phyloP scores from a whole-genome alignment of 2,329 filamentous ascomycete genomes.

The Trichoderma sp. region DNA sequence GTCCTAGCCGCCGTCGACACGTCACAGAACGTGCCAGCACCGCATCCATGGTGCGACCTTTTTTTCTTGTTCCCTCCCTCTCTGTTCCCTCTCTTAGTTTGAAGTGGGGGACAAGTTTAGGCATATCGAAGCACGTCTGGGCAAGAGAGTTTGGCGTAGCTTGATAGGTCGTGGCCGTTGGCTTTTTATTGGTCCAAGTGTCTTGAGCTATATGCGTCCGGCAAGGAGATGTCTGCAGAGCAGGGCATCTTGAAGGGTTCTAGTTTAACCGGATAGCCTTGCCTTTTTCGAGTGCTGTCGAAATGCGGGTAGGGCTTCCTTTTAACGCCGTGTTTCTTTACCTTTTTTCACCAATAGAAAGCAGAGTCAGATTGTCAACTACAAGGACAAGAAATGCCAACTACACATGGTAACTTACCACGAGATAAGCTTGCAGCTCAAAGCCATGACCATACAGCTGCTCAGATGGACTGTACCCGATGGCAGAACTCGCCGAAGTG shows the following conservation, averaged over 20 bases:
- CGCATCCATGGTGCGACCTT: background rate
- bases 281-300: background rate
- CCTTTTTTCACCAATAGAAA: background rate
- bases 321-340: background rate
- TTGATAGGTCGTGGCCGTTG: background rate
- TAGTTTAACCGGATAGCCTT: constrained; percentile 12
- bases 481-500: background rate
- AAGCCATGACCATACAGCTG: background rate
- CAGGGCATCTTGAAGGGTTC: background rate
- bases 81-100: background rate
- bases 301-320: background rate
- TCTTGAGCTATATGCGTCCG: constrained; percentile 1
- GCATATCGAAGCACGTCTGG: background rate
- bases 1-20: constrained; percentile 12
- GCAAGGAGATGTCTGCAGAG: constrained; percentile 8
- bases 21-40: background rate
- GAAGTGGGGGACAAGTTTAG: background rate
- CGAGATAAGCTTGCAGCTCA: background rate
- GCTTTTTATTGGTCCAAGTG: constrained; percentile 1
- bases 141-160: background rate
- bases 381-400: background rate
- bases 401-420: background rate
- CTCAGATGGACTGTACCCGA: background rate
- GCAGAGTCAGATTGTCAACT: background rate
- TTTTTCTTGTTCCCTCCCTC: background rate